Evolutionary conservation across 2,329 filamentous ascomycete genomes (phyloP).

Genomic region (Colletotrichum eremochloae): DNA sequence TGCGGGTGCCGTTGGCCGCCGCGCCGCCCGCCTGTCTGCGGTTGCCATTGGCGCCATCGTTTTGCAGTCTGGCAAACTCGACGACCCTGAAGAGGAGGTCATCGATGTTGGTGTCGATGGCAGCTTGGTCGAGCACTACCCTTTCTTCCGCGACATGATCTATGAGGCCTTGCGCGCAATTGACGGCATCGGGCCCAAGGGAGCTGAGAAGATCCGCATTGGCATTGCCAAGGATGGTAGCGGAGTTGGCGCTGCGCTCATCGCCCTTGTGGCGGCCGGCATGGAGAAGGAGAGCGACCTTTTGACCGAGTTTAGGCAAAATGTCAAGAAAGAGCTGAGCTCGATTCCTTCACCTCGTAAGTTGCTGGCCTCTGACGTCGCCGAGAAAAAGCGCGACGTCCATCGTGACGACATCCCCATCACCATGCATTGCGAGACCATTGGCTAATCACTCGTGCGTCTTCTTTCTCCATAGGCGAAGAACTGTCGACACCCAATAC

Average conservation of each 20-base stretch:
- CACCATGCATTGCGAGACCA: not conserved
- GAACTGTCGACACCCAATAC: conserved; percentile 50
- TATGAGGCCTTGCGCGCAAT: conserved; percentile 84
- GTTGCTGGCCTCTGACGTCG: conserved; percentile 35
- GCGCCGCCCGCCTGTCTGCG: conserved; percentile 88
- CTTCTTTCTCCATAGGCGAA: conserved; percentile 45
- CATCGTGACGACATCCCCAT: conserved; percentile 43
- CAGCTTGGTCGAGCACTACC: conserved; percentile 95
- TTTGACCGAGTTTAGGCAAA: conserved; percentile 57
- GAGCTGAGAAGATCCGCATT: conserved; percentile 90
- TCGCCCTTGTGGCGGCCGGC: conserved; percentile 87
- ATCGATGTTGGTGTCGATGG: conserved; percentile 95
- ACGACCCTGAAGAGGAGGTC: conserved; percentile 74
- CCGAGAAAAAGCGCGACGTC: conserved; percentile 39
- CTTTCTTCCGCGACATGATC: conserved; percentile 89
- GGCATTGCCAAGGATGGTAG: conserved; percentile 97
- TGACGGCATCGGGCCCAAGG: conserved; percentile 80
- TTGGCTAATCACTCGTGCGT: conserved; percentile 44
- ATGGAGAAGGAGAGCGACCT: conserved; percentile 67
- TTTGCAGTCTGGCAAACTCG: conserved; percentile 81
- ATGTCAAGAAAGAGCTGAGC: conserved; percentile 53
- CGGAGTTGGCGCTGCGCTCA: conserved; percentile 94
- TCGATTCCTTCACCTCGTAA: conserved; percentile 50
- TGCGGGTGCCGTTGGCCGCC: conserved; percentile 85
- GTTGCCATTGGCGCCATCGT: conserved; percentile 90